Percentiles rank a stretch among this genome's conserved stretches.
phyloP scores from a whole-genome alignment of 208 protist species.

The Wallacemonas sp. region DNA sequence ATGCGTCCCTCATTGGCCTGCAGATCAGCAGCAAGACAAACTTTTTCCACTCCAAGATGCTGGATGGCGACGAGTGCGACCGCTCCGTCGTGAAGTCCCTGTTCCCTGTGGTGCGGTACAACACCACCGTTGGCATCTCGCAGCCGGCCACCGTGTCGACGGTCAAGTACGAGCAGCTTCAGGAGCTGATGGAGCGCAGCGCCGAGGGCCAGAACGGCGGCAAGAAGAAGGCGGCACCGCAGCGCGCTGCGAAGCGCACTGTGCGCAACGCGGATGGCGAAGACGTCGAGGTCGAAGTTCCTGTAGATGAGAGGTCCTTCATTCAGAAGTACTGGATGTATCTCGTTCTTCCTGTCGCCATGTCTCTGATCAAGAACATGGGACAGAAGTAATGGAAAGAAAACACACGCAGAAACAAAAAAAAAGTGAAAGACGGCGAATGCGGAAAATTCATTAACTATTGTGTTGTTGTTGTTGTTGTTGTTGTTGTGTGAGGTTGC shows the following conservation, averaged over 20 bases:
- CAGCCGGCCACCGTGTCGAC: constrained; percentile 34
- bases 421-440: too few species aligned
- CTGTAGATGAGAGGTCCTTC: constrained; percentile 76
- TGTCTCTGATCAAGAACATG: constrained; percentile 71
- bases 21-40: constrained; percentile 81
- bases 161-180: constrained; percentile 78
- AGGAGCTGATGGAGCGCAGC: constrained; percentile 23
- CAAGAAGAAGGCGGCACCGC: constrained; percentile 27
- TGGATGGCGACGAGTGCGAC: constrained; percentile 86
- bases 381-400: constrained; percentile 28
- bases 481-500: too few species aligned
- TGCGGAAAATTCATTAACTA: too few species aligned
- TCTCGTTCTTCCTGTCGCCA: constrained; percentile 59
- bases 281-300: constrained; percentile 64
- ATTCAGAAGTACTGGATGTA: constrained; percentile 92
- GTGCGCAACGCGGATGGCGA: constrained; percentile 57
- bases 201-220: constrained; percentile 14
- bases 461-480: too few species aligned
- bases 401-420: too few species aligned
- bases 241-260: constrained; percentile 32
- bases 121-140: constrained; percentile 45
- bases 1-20: constrained; percentile 59
- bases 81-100: constrained; percentile 72
- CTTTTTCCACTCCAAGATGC: constrained; percentile 87
- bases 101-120: constrained; percentile 73